Base-by-base conservation (phyloP, 139 green algal species). In the Chlorella sorokiniana region DNA sequence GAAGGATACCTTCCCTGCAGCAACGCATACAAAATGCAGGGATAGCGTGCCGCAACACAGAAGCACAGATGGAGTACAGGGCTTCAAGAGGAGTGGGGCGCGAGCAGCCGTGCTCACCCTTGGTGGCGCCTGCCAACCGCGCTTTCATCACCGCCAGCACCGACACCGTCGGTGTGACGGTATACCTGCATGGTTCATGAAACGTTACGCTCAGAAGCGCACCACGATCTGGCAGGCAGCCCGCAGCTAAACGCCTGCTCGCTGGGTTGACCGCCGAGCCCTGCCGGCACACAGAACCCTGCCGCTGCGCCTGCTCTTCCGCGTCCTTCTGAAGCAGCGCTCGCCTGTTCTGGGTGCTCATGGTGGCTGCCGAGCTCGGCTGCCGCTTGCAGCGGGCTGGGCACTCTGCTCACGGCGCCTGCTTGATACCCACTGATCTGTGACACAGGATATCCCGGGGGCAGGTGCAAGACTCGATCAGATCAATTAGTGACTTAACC, bases 121-220 rank as follows among this genome's bases (percentile, higher is more conserved):
- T 98, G 31, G 92, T 96, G 1, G 96, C 96, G 27, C 95, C 96
- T 4, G 89, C 72, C 25, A 99, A 89, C 3, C 96, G 91, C 1
- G 83, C 85, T 88, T 99, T 98, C 88, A 98, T 98, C 27, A 96
- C 85, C 14, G 91, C 92, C 84, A 98, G 83, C 27, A 98, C 91
- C 14, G 96, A 98, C 67, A 98, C 95, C 0, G 96, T 99, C 2
- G 96, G 96, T 29, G 93, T 93, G 40, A 98, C 93, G 8, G 83
- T 83, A 71, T 92, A 92, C 41, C 84, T 88, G 75, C 42, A 67
- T n/a, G n/a, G n/a, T n/a, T n/a, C n/a, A n/a, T n/a, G n/a, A n/a
- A n/a, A n/a, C n/a, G n/a, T n/a, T n/a, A n/a, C 68, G 40, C 35
- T 31, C 18, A 38, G 42, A 73, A 18, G 51, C 29, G 20, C 61